Percentiles rank a stretch among this genome's conserved stretches.
Evolutionary conservation across 257 asterid species (phyloP).

Genomic region (Nicotiana undulata): DNA sequence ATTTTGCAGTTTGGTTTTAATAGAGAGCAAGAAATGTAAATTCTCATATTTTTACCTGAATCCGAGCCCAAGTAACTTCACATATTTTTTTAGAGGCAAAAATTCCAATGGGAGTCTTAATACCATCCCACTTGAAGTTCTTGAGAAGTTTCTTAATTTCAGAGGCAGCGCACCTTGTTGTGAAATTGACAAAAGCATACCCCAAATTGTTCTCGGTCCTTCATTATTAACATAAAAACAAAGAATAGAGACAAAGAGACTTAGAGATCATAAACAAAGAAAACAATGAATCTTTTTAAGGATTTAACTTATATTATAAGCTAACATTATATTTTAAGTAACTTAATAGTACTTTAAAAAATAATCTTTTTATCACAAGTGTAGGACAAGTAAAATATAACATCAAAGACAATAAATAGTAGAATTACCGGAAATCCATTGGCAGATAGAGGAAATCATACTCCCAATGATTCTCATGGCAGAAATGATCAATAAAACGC

Average conservation of each 20-base stretch:
- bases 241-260: too few species aligned
- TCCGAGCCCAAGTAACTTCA: constrained; percentile 33
- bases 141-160: constrained; percentile 12
- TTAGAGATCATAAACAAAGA: background rate
- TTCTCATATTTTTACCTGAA: constrained; percentile 32
- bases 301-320: background rate
- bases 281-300: background rate
- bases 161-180: constrained; percentile 18
- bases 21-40: background rate
- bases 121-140: constrained; percentile 22
- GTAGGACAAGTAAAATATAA: background rate
- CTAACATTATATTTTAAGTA: background rate
- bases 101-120: background rate
- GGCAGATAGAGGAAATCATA: constrained; percentile 61
- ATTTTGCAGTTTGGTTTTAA: background rate
- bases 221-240: background rate
- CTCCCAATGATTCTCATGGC: constrained; percentile 21
- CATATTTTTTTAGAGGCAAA: constrained; percentile 26
- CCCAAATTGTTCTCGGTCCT: constrained; percentile 35
- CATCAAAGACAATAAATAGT: background rate
- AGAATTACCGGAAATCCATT: constrained; percentile 41
- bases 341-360: background rate
- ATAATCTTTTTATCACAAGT: background rate
- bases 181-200: constrained; percentile 53
- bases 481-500: constrained; percentile 29